Conservation (phyloP, 495 filamentous ascomycete species). For the Diplogelasinospora grovesii region DNA sequence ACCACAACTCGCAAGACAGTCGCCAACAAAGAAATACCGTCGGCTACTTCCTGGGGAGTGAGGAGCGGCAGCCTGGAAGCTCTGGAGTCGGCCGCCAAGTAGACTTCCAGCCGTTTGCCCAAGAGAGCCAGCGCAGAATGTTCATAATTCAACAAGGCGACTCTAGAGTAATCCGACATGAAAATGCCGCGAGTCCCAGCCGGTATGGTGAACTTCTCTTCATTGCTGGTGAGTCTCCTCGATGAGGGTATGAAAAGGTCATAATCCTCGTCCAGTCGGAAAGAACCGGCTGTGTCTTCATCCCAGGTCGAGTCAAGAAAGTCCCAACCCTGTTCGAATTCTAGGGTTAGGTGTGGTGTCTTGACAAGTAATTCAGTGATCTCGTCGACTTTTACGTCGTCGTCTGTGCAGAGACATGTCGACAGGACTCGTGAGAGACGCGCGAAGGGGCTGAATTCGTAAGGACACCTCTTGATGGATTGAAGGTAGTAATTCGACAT, state of each 20-base stretch:
- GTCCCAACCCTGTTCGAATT: constrained; percentile 48
- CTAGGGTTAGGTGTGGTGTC: constrained; percentile 66
- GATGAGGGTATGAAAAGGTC: constrained; percentile 43
- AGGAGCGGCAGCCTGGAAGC: constrained; percentile 28
- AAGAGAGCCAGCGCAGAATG: constrained; percentile 75
- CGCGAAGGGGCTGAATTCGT: constrained; percentile 77
- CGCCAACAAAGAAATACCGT: constrained; percentile 35
- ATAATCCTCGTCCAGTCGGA: constrained; percentile 47
- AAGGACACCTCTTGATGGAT: constrained; percentile 73
- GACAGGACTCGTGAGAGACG: constrained; percentile 35
- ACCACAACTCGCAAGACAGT: constrained; percentile 35
- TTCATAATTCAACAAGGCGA: constrained; percentile 54
- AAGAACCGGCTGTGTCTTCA: constrained; percentile 72
- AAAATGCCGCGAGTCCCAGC: constrained; percentile 64
- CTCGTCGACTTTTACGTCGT: constrained; percentile 45
- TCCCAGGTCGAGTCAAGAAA: constrained; percentile 67
- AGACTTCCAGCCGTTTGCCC: constrained; percentile 61
- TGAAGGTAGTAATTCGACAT: constrained; percentile 50
- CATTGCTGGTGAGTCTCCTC: constrained; percentile 21
- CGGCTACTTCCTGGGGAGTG: constrained; percentile 29
- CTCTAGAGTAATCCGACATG: constrained; percentile 51
- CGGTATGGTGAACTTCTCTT: constrained; percentile 47
- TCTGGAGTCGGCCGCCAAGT: constrained; percentile 36
- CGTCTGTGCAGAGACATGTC: constrained; percentile 33
- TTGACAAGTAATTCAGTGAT: constrained; percentile 52